Base-by-base conservation (phyloP, 1,284 basidiomycete species). In the Trichosporon faecale region DNA sequence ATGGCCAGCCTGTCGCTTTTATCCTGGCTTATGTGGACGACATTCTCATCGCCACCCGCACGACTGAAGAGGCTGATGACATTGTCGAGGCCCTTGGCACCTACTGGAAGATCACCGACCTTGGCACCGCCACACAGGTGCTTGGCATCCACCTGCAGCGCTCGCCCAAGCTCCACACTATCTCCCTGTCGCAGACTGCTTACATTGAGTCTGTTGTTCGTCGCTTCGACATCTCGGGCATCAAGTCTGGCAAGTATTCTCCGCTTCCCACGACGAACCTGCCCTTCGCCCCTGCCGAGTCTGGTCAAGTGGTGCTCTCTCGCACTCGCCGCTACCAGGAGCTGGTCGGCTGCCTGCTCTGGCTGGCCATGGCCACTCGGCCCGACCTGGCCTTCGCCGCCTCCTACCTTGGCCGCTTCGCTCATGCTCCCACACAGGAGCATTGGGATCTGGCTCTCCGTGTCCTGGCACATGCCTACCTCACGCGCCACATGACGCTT, bases 131-230 rank as follows among this genome's bases (percentile, higher is more conserved):
- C 14, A 68, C 65, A 9, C 80, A 76, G 66, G 66, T 82, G 44
- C 72, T 77, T 2, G 72, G 37, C 68, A 78, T 67, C 69, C 66
- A 68, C 65, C 78, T 87, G 63, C 49, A 67, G 5, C 75, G 82
- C 1, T 74, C 86, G 68, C 74, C 73, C 0, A n/a, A 60, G 0
- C 52, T 35, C 2, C 68, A 72, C 0, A 78, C 77, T 1, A 76
- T 85, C 37, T 68, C 65, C 12, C 75, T 86, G 7, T 85, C 80
- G 0, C 85, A 86, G 74, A 76, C 70, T 0, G 78, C 81, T 0
- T 84, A 85, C 65, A 85, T 86, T 61, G 79, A 85, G 64, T 70
- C 75, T 1, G 72, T 85, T 31, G 69, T 85, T 16, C 21, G 69
- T 0, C 76, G 76, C 7, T 86, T 85, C 67, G 3, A 33, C n/a